A percentile compares a stretch with the other conserved stretches of the same genome.
phyloP scores from a whole-genome alignment of 2,329 filamentous ascomycete species.

The Colletotrichum sp. region DNA sequence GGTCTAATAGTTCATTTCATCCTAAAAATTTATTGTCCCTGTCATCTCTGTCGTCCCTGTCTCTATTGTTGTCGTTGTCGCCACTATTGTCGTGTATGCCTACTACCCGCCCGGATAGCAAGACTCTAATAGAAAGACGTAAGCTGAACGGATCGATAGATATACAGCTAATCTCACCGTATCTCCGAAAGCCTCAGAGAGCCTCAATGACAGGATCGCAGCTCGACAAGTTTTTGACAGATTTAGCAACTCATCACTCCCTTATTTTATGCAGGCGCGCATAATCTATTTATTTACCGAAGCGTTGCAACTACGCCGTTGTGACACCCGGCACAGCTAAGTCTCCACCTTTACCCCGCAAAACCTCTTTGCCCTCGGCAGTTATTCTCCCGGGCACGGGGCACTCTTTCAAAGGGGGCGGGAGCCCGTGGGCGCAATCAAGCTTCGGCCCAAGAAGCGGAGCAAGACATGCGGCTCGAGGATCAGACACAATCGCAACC shows the following conservation, averaged over 20 bases:
- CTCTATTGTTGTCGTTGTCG: too few relatives aligned
- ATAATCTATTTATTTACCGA: background rate
- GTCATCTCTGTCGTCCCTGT: too few relatives aligned
- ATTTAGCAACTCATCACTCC: background rate
- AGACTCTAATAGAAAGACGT: too few relatives aligned
- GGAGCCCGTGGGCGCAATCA: background rate
- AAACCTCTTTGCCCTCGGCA: background rate
- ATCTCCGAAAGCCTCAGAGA: too few relatives aligned
- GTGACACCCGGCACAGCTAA: fast-evolving
- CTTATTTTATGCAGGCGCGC: background rate
- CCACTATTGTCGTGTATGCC: too few relatives aligned
- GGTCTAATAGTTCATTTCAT: too few relatives aligned
- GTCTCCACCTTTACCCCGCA: background rate
- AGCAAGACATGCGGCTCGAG: background rate
- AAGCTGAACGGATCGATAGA: too few relatives aligned
- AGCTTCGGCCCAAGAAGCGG: background rate
- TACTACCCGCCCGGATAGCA: too few relatives aligned
- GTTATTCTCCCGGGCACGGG: background rate
- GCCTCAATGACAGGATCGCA: background rate
- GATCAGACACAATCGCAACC: background rate
- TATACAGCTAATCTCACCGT: too few relatives aligned
- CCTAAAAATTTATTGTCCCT: too few relatives aligned
- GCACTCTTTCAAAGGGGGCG: background rate
- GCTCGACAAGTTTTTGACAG: background rate
- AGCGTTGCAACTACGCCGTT: background rate